Percentiles rank a stretch among this genome's conserved stretches.
These are phyloP conservation scores for Amyloporia xantha DNA, from an alignment of 768 basidiomycete species.

Conservation along the genomic window DNA sequence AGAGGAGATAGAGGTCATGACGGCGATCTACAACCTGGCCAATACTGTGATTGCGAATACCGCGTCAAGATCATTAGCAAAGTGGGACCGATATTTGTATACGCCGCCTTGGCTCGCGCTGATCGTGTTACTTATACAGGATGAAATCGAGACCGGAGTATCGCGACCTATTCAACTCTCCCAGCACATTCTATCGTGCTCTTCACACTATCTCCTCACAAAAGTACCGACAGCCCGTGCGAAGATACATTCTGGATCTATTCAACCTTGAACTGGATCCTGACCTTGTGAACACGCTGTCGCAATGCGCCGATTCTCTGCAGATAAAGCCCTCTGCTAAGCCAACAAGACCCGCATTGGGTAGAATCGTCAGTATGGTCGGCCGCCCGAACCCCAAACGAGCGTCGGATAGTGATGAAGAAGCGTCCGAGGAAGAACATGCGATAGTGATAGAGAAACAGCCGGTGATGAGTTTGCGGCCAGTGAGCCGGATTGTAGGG, in stretches of 20 bases:
- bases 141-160: slow-evolving; percentile 77
- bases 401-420: slow-evolving; percentile 53
- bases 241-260: slow-evolving; percentile 87
- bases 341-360: slow-evolving; percentile 5
- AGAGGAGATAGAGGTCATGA: slow-evolving; percentile 76
- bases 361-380: slow-evolving; percentile 54
- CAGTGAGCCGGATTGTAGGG: slow-evolving; percentile 53
- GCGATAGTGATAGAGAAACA: slow-evolving; percentile 39
- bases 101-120: slow-evolving; percentile 1
- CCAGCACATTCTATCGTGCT: slow-evolving; percentile 75
- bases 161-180: slow-evolving; percentile 68
- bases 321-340: slow-evolving; percentile 7
- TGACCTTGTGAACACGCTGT: slow-evolving; percentile 49
- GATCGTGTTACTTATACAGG: slow-evolving; percentile 31
- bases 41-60: slow-evolving; percentile 96
- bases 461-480: slow-evolving; percentile 51
- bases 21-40: slow-evolving; percentile 86
- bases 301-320: slow-evolving; percentile 44
- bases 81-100: slow-evolving; percentile 37
- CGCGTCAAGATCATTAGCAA: slow-evolving; percentile 83
- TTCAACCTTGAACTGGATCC: slow-evolving; percentile 79
- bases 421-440: slow-evolving; percentile 38
- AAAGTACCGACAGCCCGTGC: slow-evolving; percentile 86
- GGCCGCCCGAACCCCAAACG: slow-evolving; percentile 37
- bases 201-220: slow-evolving; percentile 84